Conservation (phyloP, 768 basidiomycete genomes). For the Psilocybe cubensis region DNA sequence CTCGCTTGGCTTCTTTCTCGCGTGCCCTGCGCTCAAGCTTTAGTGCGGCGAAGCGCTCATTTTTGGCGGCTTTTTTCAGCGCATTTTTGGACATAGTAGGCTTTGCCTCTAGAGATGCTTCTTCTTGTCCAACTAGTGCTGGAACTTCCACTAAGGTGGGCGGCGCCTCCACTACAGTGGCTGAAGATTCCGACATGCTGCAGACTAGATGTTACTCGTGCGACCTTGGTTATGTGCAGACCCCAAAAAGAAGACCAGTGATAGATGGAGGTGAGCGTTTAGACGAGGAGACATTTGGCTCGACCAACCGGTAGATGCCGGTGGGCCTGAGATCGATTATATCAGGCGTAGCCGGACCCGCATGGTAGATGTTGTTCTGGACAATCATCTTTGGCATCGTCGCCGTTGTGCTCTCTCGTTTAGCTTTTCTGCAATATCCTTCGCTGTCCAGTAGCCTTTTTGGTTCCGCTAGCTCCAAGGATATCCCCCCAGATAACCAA, state of each 20-base stretch:
- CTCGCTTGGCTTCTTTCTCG: constrained; percentile 79
- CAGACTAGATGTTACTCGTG: not conserved
- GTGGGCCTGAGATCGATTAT: constrained; percentile 42
- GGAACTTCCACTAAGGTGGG: constrained; percentile 6
- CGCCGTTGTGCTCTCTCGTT: constrained; percentile 27
- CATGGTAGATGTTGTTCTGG: constrained; percentile 25
- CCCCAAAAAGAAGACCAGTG: not conserved
- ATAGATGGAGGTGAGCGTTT: not conserved
- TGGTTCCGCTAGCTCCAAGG: constrained; percentile 12
- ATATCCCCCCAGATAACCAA: not conserved
- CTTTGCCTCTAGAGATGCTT: constrained; percentile 13
- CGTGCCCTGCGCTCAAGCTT: constrained; percentile 77
- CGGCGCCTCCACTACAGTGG: constrained; percentile 1
- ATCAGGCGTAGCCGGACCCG: constrained; percentile 30
- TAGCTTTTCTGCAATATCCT: constrained; percentile 19
- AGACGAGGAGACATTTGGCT: constrained; percentile 3
- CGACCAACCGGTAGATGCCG: constrained; percentile 46
- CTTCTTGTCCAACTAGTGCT: constrained; percentile 4
- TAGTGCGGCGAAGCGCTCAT: constrained; percentile 60
- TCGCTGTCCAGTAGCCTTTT: constrained; percentile 6
- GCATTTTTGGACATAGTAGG: constrained; percentile 80
- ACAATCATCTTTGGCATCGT: constrained; percentile 26
- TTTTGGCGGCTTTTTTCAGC: constrained; percentile 75
- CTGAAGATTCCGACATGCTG: constrained; percentile 13
- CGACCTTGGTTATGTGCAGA: not conserved